A percentile compares a stretch with the other conserved stretches of the same genome.
Evolutionary conservation across 106 monocot species (phyloP).

Genomic region (Platanthera guangdongensis): DNA sequence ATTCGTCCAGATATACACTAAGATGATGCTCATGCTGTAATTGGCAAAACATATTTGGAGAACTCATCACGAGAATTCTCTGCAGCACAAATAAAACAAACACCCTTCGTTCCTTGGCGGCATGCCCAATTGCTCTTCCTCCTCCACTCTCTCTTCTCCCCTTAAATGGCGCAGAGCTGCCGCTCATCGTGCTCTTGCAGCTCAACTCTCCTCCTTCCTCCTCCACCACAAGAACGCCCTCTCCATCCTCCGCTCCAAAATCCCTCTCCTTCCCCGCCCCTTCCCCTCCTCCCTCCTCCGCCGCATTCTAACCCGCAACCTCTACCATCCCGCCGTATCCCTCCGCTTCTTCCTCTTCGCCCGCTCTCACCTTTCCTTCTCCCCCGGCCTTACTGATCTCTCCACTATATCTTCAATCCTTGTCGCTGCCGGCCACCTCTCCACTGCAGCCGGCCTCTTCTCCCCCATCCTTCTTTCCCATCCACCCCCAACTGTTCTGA

Average conservation of each 20-base stretch:
- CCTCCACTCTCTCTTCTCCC: conserved; percentile 18
- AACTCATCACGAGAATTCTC: not conserved
- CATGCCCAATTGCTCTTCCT: not conserved
- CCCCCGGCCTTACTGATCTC: conserved; percentile 19
- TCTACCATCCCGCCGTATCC: conserved; percentile 23
- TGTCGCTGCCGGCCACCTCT: conserved; percentile 6
- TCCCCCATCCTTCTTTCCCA: conserved; percentile 11
- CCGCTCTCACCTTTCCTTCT: conserved; percentile 16
- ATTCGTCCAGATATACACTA: too few relatives aligned
- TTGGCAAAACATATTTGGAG: too few relatives aligned
- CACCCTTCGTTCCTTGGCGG: not conserved
- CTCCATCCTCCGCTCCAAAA: conserved; percentile 15
- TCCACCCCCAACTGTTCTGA: conserved; percentile 7
- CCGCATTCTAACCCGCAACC: conserved; percentile 15
- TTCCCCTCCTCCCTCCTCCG: conserved; percentile 19
- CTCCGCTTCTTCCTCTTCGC: conserved; percentile 40
- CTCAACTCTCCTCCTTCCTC: conserved; percentile 28
- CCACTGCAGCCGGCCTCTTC: conserved; percentile 20
- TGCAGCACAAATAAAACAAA: not conserved
- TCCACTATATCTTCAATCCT: conserved; percentile 21
- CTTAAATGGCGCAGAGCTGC: conserved; percentile 30
- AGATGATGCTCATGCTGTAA: too few relatives aligned
- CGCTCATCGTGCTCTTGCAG: conserved; percentile 10
- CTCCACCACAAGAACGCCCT: conserved; percentile 24
- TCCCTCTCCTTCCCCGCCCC: conserved; percentile 16